phyloP scores from a whole-genome alignment of 2,329 filamentous ascomycete genomes.

The Alternaria solani region DNA sequence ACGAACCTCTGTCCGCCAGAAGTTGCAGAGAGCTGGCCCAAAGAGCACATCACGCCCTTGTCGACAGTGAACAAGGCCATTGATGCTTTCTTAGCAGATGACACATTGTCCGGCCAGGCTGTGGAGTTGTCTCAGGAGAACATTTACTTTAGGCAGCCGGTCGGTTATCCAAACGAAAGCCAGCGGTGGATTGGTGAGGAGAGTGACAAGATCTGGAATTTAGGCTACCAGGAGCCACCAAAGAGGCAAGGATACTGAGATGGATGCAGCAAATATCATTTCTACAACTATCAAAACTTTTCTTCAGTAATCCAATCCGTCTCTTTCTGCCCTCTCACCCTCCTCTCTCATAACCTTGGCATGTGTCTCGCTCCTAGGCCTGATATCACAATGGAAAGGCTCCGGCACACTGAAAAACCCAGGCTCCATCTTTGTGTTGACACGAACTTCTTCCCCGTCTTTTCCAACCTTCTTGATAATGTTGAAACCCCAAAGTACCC shows the following conservation, averaged over 20 bases:
- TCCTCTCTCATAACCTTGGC: conserved; percentile 34
- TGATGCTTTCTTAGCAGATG: conserved; percentile 46
- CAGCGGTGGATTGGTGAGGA: conserved; percentile 50
- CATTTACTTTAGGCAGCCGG: conserved; percentile 51
- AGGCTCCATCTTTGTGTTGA: conserved; percentile 38
- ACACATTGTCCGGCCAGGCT: conserved; percentile 49
- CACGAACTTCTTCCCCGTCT: conserved; percentile 36
- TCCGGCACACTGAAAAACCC: conserved; percentile 46
- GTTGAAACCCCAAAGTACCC: conserved; percentile 49
- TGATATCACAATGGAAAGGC: conserved; percentile 43
- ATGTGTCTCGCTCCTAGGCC: conserved; percentile 32
- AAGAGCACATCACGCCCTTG: conserved; percentile 53
- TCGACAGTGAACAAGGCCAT: conserved; percentile 53
- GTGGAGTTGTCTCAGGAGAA: conserved; percentile 54
- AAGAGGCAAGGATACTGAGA: conserved; percentile 31
- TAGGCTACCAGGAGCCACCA: conserved; percentile 38
- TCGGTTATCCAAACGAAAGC: conserved; percentile 52
- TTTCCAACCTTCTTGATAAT: conserved; percentile 36
- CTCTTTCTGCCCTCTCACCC: conserved; percentile 32
- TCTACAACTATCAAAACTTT: background rate
- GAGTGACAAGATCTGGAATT: conserved; percentile 44
- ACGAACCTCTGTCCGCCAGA: conserved; percentile 52
- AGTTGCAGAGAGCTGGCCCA: conserved; percentile 47
- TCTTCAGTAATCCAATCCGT: conserved; percentile 26
- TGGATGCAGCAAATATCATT: background rate